Percentiles rank a stretch among this genome's conserved stretches.
Conservation (phyloP, 805 yeast genomes). For the Saccharomycopsis malanga region DNA sequence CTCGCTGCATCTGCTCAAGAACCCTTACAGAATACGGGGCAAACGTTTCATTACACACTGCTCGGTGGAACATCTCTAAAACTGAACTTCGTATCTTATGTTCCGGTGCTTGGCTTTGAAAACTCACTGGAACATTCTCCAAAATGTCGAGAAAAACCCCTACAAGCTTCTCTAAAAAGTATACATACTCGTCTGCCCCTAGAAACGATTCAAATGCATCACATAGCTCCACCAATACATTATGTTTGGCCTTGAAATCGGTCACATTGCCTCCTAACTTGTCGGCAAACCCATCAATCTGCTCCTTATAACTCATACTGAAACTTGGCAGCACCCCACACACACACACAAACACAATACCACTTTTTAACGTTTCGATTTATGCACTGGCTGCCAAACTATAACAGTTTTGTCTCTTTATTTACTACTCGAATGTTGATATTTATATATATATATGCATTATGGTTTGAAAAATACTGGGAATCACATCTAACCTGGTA, state of each 20-base stretch:
- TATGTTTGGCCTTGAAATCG: slow-evolving; percentile 56
- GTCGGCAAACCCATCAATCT: slow-evolving; percentile 60
- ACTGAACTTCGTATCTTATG: slow-evolving; percentile 71
- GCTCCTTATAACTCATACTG: slow-evolving; percentile 39
- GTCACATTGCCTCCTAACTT: slow-evolving; percentile 48
- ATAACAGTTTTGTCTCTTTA: too few relatives aligned
- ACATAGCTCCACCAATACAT: slow-evolving; percentile 71
- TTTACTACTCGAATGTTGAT: too few relatives aligned
- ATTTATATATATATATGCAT: too few relatives aligned
- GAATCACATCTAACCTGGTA: too few relatives aligned
- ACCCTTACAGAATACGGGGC: slow-evolving; percentile 60
- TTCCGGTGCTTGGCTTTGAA: slow-evolving; percentile 57
- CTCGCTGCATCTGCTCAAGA: slow-evolving; percentile 49
- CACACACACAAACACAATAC: too few relatives aligned
- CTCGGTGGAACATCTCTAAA: slow-evolving; percentile 72
- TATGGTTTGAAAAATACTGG: too few relatives aligned
- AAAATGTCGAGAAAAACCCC: slow-evolving; percentile 63
- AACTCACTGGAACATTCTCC: slow-evolving; percentile 63
- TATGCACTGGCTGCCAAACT: too few relatives aligned
- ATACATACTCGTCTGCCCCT: slow-evolving; percentile 73
- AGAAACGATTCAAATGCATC: slow-evolving; percentile 82
- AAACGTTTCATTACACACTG: slow-evolving; percentile 75
- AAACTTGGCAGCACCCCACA: too few relatives aligned
- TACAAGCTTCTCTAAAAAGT: slow-evolving; percentile 58
- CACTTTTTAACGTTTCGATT: too few relatives aligned